Base-by-base conservation (phyloP, 169 alveolate genomes). In the Eimeria falciformis region DNA sequence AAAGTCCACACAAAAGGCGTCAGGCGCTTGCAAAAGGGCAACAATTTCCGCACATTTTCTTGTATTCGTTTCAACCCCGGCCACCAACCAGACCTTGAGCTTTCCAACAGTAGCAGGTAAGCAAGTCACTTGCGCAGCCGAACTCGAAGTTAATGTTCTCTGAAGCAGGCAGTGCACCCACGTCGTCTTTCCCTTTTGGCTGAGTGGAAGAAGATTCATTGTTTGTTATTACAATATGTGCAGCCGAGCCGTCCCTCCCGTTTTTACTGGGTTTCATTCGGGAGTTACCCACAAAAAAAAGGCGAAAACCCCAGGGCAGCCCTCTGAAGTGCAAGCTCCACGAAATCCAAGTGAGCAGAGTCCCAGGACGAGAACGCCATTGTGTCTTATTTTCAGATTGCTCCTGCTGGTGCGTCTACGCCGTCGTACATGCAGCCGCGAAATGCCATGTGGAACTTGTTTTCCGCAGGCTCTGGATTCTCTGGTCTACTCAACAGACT, bases 101-200 rank as follows among this genome's bases (percentile, higher is more conserved):
- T 71, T 12, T 29, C 83, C 56, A 43, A 43, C 83, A 71, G 83
- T 56, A 71, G 83, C 56, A 71, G 83, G 83, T 71, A 37, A 27
- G 33, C 12, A 18, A 18, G 2, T n/a, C 0, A 50, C 14, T 9
- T 9, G 18, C 11, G 62, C 17, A n/a, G 37, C 73, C n/a, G 46
- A n/a, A 2, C 12, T 12, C 73, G 12, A 3, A 62, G 18, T 9
- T 14, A 50, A 50, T 12, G 0, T 0, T 50, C 23, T 12, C 62
- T 50, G 18, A 50, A 1, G 18, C 62, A 50, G 18, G 62, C 62
- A 50, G 2, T n/a, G n/a, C n/a, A n/a, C n/a, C n/a, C n/a, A n/a
- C n/a, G n/a, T n/a, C n/a, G n/a, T n/a, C n/a, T n/a, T n/a, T n/a
- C n/a, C n/a, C n/a, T n/a, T n/a, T 4, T 27, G 45, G 43, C 58